These are phyloP conservation scores for Rhodotorula sphaerocarpa DNA, from an alignment of 768 basidiomycete species.

Conservation along the genomic window DNA sequence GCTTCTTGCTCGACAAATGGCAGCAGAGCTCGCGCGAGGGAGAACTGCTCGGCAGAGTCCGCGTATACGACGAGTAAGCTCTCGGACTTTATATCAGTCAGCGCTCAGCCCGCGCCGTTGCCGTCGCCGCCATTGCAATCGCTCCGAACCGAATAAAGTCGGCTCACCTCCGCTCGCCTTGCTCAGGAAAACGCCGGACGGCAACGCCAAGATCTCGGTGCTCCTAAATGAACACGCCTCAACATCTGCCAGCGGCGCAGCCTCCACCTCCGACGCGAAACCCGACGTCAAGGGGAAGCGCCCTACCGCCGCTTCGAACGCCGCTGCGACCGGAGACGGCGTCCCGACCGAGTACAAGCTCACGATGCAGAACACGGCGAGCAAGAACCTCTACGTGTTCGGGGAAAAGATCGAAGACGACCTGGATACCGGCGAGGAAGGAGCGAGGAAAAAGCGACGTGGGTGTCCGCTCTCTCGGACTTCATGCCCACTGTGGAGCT, in stretches of 20 bases:
- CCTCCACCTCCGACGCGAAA: constrained; percentile 51
- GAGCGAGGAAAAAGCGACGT: constrained; percentile 25
- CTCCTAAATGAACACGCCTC: constrained; percentile 47
- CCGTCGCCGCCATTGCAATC: too few relatives aligned
- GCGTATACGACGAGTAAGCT: constrained; percentile 56
- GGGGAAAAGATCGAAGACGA: constrained; percentile 70
- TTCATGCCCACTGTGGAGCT: too few relatives aligned
- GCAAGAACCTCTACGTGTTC: constrained; percentile 73
- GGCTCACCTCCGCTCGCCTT: not conserved
- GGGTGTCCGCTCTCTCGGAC: not conserved
- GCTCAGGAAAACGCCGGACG: constrained; percentile 25
- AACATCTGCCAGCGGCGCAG: constrained; percentile 60
- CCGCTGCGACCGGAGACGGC: constrained; percentile 5
- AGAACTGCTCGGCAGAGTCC: constrained; percentile 71
- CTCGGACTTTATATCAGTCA: not conserved
- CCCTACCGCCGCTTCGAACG: constrained; percentile 8
- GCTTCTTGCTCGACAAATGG: constrained; percentile 80
- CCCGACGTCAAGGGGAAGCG: constrained; percentile 39
- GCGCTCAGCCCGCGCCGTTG: not conserved
- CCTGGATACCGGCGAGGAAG: constrained; percentile 49
- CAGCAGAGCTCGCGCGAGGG: constrained; percentile 63
- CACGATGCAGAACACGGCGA: constrained; percentile 70
- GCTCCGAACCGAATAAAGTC: constrained; percentile 38
- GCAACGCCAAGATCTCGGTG: constrained; percentile 34
- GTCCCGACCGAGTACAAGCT: constrained; percentile 68